Evolutionary conservation across 2,329 filamentous ascomycete genomes (phyloP).

Genomic region (Pezicula radicicola): DNA sequence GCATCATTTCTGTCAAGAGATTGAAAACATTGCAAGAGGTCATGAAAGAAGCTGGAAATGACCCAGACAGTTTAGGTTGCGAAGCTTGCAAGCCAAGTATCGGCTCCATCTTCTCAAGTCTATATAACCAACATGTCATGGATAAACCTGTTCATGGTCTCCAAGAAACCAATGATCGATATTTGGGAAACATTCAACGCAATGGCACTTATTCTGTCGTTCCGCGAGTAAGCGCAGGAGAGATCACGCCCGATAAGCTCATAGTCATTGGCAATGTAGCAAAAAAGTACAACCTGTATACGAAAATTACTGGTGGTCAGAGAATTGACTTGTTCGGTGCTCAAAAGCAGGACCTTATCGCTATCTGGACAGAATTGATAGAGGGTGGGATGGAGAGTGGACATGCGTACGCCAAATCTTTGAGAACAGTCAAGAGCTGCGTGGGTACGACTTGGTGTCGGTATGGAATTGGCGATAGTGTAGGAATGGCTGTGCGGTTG

Average conservation of each 20-base stretch:
- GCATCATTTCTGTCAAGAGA: conserved; percentile 80
- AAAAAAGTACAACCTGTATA: conserved; percentile 80
- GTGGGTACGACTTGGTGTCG: conserved; percentile 91
- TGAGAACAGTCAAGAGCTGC: conserved; percentile 88
- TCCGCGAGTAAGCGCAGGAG: conserved; percentile 77
- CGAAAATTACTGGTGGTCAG: conserved; percentile 89
- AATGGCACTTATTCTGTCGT: conserved; percentile 90
- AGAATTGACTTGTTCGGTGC: conserved; percentile 93
- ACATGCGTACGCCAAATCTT: conserved; percentile 85
- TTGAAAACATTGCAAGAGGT: conserved; percentile 70
- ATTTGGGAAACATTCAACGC: conserved; percentile 84
- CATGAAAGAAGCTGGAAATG: conserved; percentile 75
- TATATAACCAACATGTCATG: conserved; percentile 84
- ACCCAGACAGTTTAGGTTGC: conserved; percentile 72
- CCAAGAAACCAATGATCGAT: conserved; percentile 89
- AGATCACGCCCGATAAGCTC: conserved; percentile 84
- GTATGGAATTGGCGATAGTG: conserved; percentile 84
- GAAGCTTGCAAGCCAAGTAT: conserved; percentile 84
- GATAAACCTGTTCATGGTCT: conserved; percentile 67
- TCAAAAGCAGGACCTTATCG: conserved; percentile 77
- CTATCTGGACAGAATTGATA: conserved; percentile 78
- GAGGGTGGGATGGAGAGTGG: conserved; percentile 87
- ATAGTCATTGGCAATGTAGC: conserved; percentile 82
- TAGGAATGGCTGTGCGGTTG: conserved; percentile 83
- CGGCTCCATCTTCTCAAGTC: conserved; percentile 74